phyloP scores from a whole-genome alignment of 1,139 yeast genomes.

The Schwanniomyces etchellsii region DNA sequence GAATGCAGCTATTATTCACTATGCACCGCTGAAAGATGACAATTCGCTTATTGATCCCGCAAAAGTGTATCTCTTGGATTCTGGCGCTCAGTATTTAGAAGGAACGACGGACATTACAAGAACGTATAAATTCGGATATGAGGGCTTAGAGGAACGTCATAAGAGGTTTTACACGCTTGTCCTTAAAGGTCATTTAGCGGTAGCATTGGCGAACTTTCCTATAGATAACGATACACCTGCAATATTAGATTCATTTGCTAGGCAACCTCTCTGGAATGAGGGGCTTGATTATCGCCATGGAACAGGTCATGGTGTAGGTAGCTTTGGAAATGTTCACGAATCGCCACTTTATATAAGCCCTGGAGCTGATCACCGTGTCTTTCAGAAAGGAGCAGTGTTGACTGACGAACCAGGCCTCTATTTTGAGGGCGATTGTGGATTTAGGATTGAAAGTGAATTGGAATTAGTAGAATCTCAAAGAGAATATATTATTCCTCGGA shows the following conservation, averaged over 20 bases:
- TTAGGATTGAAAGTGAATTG: slow-evolving; percentile 50
- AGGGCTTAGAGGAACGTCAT: slow-evolving; percentile 17
- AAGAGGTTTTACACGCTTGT: slow-evolving; percentile 46
- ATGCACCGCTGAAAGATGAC: slow-evolving; percentile 43
- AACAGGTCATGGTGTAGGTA: slow-evolving; percentile 57
- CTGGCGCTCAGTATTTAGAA: slow-evolving; percentile 53
- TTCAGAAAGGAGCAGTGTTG: slow-evolving; percentile 43
- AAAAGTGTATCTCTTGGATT: slow-evolving; percentile 41
- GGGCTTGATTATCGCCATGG: slow-evolving; percentile 55
- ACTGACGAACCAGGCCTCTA: slow-evolving; percentile 58
- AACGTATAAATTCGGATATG: slow-evolving; percentile 38
- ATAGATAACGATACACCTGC: slow-evolving; percentile 21
- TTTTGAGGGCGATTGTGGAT: slow-evolving; percentile 45
- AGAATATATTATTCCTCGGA: slow-evolving; percentile 28
- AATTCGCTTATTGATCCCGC: slow-evolving; percentile 36
- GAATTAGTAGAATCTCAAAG: slow-evolving; percentile 33
- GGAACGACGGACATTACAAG: slow-evolving; percentile 48
- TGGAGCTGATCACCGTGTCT: slow-evolving; percentile 28
- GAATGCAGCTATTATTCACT: slow-evolving; percentile 51
- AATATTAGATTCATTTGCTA: slow-evolving; percentile 44
- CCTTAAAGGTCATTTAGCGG: slow-evolving; percentile 50
- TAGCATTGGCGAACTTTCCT: slow-evolving; percentile 48
- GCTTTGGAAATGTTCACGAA: slow-evolving; percentile 53
- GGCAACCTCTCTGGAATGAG: slow-evolving; percentile 48
- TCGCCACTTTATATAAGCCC: slow-evolving; percentile 44